Percentiles rank a stretch among this genome's conserved stretches.
Evolutionary conservation across 2,329 filamentous ascomycete genomes (phyloP).

Genomic region (Pleoardoris graminearum): DNA sequence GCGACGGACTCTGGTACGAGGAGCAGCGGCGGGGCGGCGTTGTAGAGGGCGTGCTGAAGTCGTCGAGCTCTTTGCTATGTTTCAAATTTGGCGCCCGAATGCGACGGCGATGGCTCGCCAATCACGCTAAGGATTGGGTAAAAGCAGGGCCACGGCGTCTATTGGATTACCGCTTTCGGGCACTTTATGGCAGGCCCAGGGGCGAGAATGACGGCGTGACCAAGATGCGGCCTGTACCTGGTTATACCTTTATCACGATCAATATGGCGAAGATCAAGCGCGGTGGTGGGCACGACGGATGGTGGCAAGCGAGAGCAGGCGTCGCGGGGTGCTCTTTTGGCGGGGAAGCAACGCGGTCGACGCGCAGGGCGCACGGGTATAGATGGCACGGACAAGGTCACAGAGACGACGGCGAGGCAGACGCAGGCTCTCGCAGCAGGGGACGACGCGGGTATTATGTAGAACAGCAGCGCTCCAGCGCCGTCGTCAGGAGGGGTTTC

Average conservation of each 20-base stretch:
- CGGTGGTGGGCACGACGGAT: conserved; percentile 23
- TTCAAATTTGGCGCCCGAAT: conserved; percentile 44
- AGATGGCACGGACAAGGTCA: not conserved
- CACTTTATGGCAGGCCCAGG: conserved; percentile 18
- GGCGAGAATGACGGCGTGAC: conserved; percentile 20
- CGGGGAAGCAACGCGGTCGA: conserved; percentile 15
- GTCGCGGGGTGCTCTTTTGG: conserved; percentile 31
- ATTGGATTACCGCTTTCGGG: conserved; percentile 43
- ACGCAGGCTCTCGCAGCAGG: not conserved
- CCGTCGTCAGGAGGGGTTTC: conserved; percentile 24
- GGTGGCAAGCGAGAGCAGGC: conserved; percentile 20
- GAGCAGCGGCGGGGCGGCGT: conserved; percentile 2
- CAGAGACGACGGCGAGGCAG: not conserved
- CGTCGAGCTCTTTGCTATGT: conserved; percentile 27
- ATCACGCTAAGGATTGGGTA: conserved; percentile 37
- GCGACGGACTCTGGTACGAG: not conserved
- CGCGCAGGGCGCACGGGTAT: conserved; percentile 3
- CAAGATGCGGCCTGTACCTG: conserved; percentile 22
- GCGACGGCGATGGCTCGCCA: conserved; percentile 41
- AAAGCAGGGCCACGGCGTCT: conserved; percentile 43
- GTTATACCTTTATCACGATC: conserved; percentile 9
- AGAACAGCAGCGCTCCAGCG: not conserved
- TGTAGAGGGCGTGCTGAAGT: not conserved
- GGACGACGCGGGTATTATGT: conserved; percentile 1
- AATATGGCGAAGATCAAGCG: not conserved